These are phyloP conservation scores for Blepharisma stoltei DNA, from an alignment of 73 alveolate species.

Conservation along the genomic window DNA sequence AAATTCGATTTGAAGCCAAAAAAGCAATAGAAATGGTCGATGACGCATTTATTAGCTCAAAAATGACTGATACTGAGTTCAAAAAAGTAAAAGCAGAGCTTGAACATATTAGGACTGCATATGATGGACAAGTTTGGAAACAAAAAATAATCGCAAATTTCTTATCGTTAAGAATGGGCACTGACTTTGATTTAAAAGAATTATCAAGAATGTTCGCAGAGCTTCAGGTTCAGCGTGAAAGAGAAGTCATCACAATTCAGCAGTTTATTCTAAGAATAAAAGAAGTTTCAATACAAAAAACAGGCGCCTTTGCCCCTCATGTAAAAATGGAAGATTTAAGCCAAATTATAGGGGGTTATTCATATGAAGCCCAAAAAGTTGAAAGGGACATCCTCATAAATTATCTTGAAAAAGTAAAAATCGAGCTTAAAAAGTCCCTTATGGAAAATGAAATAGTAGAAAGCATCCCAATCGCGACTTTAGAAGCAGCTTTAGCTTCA, in stretches of 20 bases:
- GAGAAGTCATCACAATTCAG: not conserved
- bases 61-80: slow-evolving; percentile 10
- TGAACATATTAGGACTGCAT: not conserved
- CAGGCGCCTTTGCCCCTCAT: not conserved
- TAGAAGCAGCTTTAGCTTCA: not conserved
- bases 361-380: not conserved
- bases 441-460: not conserved
- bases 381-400: not conserved
- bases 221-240: not conserved
- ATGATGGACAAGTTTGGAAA: not conserved
- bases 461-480: not conserved
- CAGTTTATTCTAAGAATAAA: not conserved
- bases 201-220: slow-evolving; percentile 19
- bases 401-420: slow-evolving; percentile 1
- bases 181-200: not conserved
- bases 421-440: not conserved
- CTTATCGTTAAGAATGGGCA: not conserved
- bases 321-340: not conserved
- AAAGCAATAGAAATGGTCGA: not conserved
- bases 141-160: slow-evolving; percentile 19
- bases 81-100: not conserved
- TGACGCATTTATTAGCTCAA: not conserved
- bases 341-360: not conserved
- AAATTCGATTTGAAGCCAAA: not conserved
- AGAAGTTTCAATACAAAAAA: not conserved